Evolutionary conservation across 106 monocot genomes (phyloP).

Genomic region (Amphibolis antarctica): DNA sequence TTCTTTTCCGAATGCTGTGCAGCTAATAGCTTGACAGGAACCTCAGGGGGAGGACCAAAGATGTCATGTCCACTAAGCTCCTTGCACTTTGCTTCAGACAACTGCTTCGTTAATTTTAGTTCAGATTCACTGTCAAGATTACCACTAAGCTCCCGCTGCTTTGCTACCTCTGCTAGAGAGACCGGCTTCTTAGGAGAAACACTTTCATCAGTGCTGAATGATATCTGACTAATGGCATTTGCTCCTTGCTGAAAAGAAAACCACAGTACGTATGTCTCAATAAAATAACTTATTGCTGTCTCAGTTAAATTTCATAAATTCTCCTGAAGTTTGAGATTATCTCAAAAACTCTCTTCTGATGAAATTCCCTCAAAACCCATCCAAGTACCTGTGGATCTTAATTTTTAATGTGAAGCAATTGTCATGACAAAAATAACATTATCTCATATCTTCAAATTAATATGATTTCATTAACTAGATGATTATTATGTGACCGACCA

Average conservation of each 20-base stretch:
- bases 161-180: conserved; percentile 35
- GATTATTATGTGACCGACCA: too few relatives aligned
- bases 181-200: conserved; percentile 47
- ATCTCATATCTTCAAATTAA: too few relatives aligned
- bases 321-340: too few relatives aligned
- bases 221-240: conserved; percentile 45
- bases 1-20: conserved; percentile 13
- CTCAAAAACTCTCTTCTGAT: too few relatives aligned
- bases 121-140: conserved; percentile 35
- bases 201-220: conserved; percentile 41
- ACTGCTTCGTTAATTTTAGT: conserved; percentile 24
- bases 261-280: background rate
- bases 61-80: conserved; percentile 61
- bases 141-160: conserved; percentile 48
- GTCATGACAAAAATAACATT: too few relatives aligned
- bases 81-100: conserved; percentile 45
- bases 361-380: too few relatives aligned
- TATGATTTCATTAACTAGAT: too few relatives aligned
- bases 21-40: background rate
- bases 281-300: conserved; percentile 3
- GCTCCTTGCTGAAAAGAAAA: conserved; percentile 23
- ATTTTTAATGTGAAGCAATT: too few relatives aligned
- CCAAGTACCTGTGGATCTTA: too few relatives aligned
- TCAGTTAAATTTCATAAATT: too few relatives aligned
- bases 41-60: conserved; percentile 36